Percentiles rank a stretch among this genome's conserved stretches.
These are phyloP conservation scores for Lecanosticta acicola DNA, from an alignment of 2,329 filamentous ascomycete genomes.

Conservation along the genomic window DNA sequence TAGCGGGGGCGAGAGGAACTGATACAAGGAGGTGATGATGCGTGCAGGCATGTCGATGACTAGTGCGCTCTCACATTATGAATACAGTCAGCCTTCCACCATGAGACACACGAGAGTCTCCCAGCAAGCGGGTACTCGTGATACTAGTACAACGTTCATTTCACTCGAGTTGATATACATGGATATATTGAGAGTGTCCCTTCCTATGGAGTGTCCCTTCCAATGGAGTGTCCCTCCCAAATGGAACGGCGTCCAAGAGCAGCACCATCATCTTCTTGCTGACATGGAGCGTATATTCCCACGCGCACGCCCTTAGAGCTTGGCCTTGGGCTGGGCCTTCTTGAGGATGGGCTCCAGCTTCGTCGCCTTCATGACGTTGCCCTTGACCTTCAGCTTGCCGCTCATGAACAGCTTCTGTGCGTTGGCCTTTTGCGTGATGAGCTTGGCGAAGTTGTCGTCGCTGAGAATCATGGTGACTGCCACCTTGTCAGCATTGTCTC, in stretches of 20 bases:
- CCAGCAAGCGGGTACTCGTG: background rate
- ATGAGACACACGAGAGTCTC: background rate
- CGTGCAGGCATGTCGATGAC: too few species aligned
- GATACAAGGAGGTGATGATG: too few species aligned
- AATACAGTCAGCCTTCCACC: too few species aligned
- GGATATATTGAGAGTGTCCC: too few species aligned
- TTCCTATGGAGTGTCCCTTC: too few species aligned
- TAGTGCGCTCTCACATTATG: too few species aligned
- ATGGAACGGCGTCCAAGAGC: too few species aligned
- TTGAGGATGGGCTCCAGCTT: constrained; percentile 91
- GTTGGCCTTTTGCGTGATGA: constrained; percentile 83
- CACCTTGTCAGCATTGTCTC: constrained; percentile 6
- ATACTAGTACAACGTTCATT: background rate
- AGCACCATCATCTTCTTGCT: constrained; percentile 8
- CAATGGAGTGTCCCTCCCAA: too few species aligned
- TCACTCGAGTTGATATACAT: constrained; percentile 3
- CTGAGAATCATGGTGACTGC: constrained; percentile 78
- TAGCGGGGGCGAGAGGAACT: too few species aligned
- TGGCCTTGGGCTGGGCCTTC: constrained; percentile 78
- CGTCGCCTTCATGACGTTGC: constrained; percentile 97
- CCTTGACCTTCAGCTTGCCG: constrained; percentile 98
- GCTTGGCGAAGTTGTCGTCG: constrained; percentile 78
- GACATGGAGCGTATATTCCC: constrained; percentile 9
- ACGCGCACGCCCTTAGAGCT: constrained; percentile 55
- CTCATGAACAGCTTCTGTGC: constrained; percentile 94